Percentiles rank a stretch among this genome's conserved stretches.
phyloP scores from a whole-genome alignment of 495 filamentous ascomycete species.

The Neurospora sp. region DNA sequence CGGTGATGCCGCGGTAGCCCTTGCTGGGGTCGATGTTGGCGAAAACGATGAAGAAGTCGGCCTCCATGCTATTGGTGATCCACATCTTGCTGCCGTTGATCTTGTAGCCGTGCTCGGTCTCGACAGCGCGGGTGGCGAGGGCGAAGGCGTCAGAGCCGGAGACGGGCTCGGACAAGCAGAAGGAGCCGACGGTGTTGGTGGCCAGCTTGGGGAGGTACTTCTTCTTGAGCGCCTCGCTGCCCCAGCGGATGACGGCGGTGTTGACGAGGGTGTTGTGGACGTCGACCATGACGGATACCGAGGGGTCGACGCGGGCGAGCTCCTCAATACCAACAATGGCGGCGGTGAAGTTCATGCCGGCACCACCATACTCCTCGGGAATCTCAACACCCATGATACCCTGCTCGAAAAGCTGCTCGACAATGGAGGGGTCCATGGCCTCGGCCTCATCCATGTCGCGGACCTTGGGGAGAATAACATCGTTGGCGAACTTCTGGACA shows the following conservation, averaged over 20 bases:
- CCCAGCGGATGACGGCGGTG: slow-evolving; percentile 83
- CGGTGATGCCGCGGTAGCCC: slow-evolving; percentile 92
- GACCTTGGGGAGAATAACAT: slow-evolving; percentile 81
- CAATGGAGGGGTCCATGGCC: slow-evolving; percentile 75
- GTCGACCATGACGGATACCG: slow-evolving; percentile 85
- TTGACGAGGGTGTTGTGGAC: slow-evolving; percentile 98
- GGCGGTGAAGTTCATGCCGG: slow-evolving; percentile 97
- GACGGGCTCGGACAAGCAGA: slow-evolving; percentile 90
- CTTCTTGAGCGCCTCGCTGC: slow-evolving; percentile 59
- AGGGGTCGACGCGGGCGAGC: slow-evolving; percentile 86
- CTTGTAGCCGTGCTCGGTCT: slow-evolving; percentile 64
- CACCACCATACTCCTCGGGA: slow-evolving; percentile 90
- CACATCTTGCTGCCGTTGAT: slow-evolving; percentile 96
- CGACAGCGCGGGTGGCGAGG: slow-evolving; percentile 74
- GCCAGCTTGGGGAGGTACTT: slow-evolving; percentile 82
- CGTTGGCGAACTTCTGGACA: slow-evolving; percentile 82
- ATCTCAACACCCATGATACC: slow-evolving; percentile 97
- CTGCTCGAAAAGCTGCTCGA: slow-evolving; percentile 94
- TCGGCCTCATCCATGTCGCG: slow-evolving; percentile 98
- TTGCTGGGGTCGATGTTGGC: slow-evolving; percentile 83
- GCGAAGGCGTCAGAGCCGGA: slow-evolving; percentile 96
- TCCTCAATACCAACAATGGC: slow-evolving; percentile 97
- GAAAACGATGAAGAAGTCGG: slow-evolving; percentile 94
- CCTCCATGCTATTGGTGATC: slow-evolving; percentile 96
- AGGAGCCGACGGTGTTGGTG: slow-evolving; percentile 85